Evolutionary conservation across 2,329 filamentous ascomycete species (phyloP).

Genomic region (Gnomoniopsis sp.): DNA sequence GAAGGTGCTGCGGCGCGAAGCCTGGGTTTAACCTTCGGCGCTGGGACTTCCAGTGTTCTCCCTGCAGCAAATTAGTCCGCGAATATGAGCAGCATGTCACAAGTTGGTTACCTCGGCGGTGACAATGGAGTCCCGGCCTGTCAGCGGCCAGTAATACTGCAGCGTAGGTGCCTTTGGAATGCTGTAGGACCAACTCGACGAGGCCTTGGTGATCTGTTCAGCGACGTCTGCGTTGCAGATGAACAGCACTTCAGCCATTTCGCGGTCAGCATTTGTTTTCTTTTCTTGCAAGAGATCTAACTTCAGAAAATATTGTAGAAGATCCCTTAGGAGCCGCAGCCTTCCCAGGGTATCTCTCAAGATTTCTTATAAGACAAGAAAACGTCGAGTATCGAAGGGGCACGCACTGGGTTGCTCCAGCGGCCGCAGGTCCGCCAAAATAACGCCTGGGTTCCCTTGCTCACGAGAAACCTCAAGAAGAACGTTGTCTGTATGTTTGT

Average conservation of each 20-base stretch:
- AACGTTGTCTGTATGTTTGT: slow-evolving; percentile 19
- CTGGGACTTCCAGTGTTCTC: slow-evolving; percentile 29
- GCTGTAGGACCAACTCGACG: slow-evolving; percentile 29
- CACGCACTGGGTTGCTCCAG: slow-evolving; percentile 22
- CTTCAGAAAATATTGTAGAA: no score
- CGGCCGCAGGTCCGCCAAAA: slow-evolving; percentile 34
- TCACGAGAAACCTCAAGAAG: slow-evolving; percentile 14
- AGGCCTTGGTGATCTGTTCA: slow-evolving; percentile 33
- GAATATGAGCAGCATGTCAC: neutral
- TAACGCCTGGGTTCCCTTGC: slow-evolving; percentile 30
- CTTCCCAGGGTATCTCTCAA: no score
- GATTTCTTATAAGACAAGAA: no score
- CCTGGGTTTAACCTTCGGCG: slow-evolving; percentile 36
- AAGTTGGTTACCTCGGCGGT: slow-evolving; percentile 12
- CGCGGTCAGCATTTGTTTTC: no score
- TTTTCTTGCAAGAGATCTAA: no score
- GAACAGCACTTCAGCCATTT: slow-evolving; percentile 22
- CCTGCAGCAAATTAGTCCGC: slow-evolving; percentile 7
- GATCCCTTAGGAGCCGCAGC: no score
- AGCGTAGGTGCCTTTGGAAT: slow-evolving; percentile 30
- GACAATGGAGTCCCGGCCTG: slow-evolving; percentile 24
- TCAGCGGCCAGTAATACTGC: slow-evolving; percentile 23
- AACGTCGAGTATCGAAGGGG: no score
- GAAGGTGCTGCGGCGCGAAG: slow-evolving; percentile 36
- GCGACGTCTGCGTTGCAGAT: slow-evolving; percentile 32